Evolutionary conservation across 1,284 basidiomycete species (phyloP).

Genomic region (Ganoderma multipileum): DNA sequence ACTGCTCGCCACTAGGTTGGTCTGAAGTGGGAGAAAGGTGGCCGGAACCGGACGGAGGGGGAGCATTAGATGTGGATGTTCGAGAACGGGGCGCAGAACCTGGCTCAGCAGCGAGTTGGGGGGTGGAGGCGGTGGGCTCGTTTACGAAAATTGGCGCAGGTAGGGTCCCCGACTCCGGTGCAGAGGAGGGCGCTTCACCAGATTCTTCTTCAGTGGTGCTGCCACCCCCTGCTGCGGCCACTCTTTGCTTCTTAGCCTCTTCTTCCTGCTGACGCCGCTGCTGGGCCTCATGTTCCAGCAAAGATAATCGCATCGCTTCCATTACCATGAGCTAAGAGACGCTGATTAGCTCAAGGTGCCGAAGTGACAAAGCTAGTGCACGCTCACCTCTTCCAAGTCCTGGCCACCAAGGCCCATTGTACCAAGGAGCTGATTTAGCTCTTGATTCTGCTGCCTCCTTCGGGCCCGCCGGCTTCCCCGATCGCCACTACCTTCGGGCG

Average conservation of each 20-base stretch:
- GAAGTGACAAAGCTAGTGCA: constrained; percentile 1
- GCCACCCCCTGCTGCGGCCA: constrained; percentile 21
- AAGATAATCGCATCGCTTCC: constrained; percentile 97
- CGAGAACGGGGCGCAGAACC: constrained; percentile 13
- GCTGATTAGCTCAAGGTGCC: not conserved
- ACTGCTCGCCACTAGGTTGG: not conserved
- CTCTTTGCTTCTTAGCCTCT: constrained; percentile 53
- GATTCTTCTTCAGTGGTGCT: constrained; percentile 6
- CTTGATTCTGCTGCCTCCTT: constrained; percentile 59
- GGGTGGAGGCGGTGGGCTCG: constrained; percentile 5
- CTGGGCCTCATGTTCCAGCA: constrained; percentile 90
- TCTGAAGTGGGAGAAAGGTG: constrained; percentile 9
- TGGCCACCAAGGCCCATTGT: constrained; percentile 76
- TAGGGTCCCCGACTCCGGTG: not conserved
- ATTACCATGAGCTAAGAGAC: constrained; percentile 89
- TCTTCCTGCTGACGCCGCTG: constrained; percentile 74
- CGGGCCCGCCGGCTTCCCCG: constrained; percentile 61
- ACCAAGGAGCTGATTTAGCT: constrained; percentile 64
- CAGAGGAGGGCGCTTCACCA: constrained; percentile 7
- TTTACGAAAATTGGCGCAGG: not conserved
- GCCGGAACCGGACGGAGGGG: constrained; percentile 13
- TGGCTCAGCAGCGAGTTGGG: constrained; percentile 1
- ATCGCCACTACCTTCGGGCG: constrained; percentile 47
- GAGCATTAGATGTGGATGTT: constrained; percentile 5
- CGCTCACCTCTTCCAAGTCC: constrained; percentile 87